Base-by-base conservation (phyloP, 805 yeast species). In the Metschnikowia matae region DNA sequence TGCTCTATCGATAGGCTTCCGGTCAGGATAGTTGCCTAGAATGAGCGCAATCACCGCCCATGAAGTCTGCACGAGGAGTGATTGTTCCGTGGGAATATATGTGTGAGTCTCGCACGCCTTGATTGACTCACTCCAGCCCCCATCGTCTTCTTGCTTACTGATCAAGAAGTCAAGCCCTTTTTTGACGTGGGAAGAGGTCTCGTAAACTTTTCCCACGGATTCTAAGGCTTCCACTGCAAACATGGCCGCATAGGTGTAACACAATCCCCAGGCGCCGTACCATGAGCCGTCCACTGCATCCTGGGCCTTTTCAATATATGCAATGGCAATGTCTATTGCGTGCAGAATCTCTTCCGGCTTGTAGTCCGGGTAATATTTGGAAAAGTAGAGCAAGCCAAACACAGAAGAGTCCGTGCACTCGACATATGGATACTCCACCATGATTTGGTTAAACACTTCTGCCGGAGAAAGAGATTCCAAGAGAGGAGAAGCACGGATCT, bases 231-330 rank as follows among this genome's bases (percentile, higher is more conserved):
- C 99, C 29, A 94, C 68, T 0, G 99, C 99, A 79, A 94, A 94
- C 99, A 94, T 94, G 1, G 90, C 87, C 0, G 98, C 98, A 67
- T 94, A 94, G 0, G 97, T 88, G 64, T 78, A 90, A 64, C 99
- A 94, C 4, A 94, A 84, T 35, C 99, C 99, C 99, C 99, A 94
- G 38, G 89, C 83, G 1, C 99, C 99, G 65, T 91, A 95, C 98
- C 98, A 94, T 13, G 96, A 84, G 0, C 99, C 99, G 66, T 94
- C 96, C 6, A 52, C 40, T 0, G 62, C 61, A 40, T 75, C 72
- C 67, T 94, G 99, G 2, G 80, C 80, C 2, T 72, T 66, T 45
- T 79, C 80, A 40, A 94, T 87, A 61, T 85, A 94, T 3, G 77
- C 66, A 14, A 89, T 77, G 0, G 97, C 98, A 48, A 82, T 75